Evolutionary conservation across 2,329 filamentous ascomycete genomes (phyloP), one percentile per base, ranked within the genome.

Genomic region (Xenosphaeropsis pyriputrescens): DNA sequence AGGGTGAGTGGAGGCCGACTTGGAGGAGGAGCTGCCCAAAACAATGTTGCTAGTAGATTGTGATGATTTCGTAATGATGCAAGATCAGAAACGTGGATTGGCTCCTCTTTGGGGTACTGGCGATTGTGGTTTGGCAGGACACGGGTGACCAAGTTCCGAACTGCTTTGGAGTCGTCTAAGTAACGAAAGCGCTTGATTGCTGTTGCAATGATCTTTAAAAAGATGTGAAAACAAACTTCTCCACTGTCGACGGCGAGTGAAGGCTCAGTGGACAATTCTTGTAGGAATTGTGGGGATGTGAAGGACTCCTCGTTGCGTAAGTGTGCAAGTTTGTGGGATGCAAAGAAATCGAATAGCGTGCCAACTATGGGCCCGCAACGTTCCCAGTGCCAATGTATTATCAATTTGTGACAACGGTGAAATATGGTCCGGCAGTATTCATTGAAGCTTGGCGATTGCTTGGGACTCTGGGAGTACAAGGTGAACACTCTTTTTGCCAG

Each of bases 1-100:
- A 72, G 58, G 39, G 65, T 62, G 2, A 69, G 55, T 5, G 60
- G 60, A 4, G 71, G 73, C 6, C 75, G 65, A 35, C 72, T 48
- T 2, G 68, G 64, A 2, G 62, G 50, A 7, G 75, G 75, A 2
- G 71, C 64, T 5, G 69, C 71, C 74, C 75, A 82, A 50, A 72
- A 81, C 4, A 82, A 59, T 1, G 74, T 77, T 45, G 70, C 75
- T 3, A 82, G 60, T 32, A 82, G 65, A 51, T 82, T 76, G 41
- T 81, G 76, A 42, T 82, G 77, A 42, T 82, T 82, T 40, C 75
- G 62, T 32, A 82, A 57, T 5, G 75, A 73, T 4, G 73, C 72
- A 34, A 81, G 60, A 35, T 82, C 75, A 29, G 67, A 65, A 45
- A 75, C 63, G 40, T 69, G 64, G 9, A 79, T 64, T 5, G 60